Percentiles rank a stretch among this genome's conserved stretches.
Evolutionary conservation across 768 basidiomycete genomes (phyloP).

Genomic region (Cystobasidium tubakii): DNA sequence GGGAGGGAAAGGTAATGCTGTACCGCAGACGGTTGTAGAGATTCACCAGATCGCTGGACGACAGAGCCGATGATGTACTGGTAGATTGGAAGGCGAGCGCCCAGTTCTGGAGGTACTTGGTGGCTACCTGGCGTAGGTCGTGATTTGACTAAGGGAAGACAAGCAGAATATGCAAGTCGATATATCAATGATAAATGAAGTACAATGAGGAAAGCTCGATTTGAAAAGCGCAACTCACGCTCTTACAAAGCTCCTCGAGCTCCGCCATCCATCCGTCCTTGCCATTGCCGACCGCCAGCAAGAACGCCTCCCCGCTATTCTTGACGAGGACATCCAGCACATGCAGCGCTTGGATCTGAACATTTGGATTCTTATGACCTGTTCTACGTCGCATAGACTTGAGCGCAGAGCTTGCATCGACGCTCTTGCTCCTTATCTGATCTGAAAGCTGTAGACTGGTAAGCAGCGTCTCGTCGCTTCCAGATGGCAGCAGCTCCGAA

Average conservation of each 20-base stretch:
- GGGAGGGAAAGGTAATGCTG: conserved; percentile 72
- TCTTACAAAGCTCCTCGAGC: conserved; percentile 37
- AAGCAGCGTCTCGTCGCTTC: conserved; percentile 81
- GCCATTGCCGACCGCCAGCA: conserved; percentile 61
- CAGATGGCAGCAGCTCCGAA: conserved; percentile 74
- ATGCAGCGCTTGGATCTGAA: conserved; percentile 51
- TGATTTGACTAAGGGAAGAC: conserved; percentile 55
- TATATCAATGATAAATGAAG: too few relatives aligned
- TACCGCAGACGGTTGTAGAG: conserved; percentile 66
- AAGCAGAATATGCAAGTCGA: background rate
- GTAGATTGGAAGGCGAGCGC: conserved; percentile 81
- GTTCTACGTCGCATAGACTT: conserved; percentile 77
- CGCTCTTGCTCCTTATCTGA: conserved; percentile 85
- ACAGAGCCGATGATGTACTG: conserved; percentile 19
- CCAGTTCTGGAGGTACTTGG: conserved; percentile 87
- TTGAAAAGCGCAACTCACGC: conserved; percentile 14
- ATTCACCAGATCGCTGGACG: conserved; percentile 59
- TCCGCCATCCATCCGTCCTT: conserved; percentile 28
- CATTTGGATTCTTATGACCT: conserved; percentile 87
- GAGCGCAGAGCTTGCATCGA: conserved; percentile 78
- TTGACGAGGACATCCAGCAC: conserved; percentile 87
- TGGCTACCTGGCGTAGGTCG: conserved; percentile 73
- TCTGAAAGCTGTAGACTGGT: conserved; percentile 88
- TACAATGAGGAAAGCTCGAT: too few relatives aligned
- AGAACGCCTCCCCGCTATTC: conserved; percentile 91